phyloP scores from a whole-genome alignment of 2,329 filamentous ascomycete species.

The Aspergillus fumigatiaffinis region DNA sequence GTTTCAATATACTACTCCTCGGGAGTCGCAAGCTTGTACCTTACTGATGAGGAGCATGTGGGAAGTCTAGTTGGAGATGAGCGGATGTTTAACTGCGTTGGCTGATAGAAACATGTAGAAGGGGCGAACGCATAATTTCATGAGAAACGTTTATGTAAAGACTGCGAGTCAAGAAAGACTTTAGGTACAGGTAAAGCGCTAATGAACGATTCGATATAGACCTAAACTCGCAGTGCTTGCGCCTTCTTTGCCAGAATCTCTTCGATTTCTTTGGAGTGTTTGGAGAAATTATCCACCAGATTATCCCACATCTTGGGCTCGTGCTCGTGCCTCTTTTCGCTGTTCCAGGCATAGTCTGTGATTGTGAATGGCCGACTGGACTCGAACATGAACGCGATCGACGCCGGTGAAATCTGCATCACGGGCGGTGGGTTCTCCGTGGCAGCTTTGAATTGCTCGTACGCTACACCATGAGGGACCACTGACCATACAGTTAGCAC shows the following conservation, averaged over 20 bases:
- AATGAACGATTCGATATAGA: background rate
- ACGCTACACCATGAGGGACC: slow-evolving; percentile 35
- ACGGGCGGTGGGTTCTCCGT: slow-evolving; percentile 23
- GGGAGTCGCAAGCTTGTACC: background rate
- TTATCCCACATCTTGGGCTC: slow-evolving; percentile 53
- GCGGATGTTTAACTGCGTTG: background rate
- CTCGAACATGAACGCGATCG: slow-evolving; percentile 36
- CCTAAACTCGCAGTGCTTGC: slow-evolving; percentile 15
- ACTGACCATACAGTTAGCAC: slow-evolving; percentile 16
- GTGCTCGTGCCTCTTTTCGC: slow-evolving; percentile 42
- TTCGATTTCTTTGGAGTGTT: slow-evolving; percentile 46
- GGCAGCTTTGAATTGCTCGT: slow-evolving; percentile 32
- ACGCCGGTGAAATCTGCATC: slow-evolving; percentile 30
- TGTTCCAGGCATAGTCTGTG: slow-evolving; percentile 34
- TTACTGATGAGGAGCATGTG: background rate
- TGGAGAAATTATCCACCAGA: slow-evolving; percentile 51
- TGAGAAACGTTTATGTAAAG: too few relatives aligned
- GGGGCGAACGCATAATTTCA: background rate
- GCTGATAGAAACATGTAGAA: background rate
- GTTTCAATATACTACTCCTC: background rate
- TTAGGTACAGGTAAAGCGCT: background rate
- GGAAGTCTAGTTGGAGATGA: background rate
- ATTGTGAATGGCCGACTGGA: slow-evolving; percentile 33
- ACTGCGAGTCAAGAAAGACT: background rate
- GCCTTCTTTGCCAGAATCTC: slow-evolving; percentile 37